Base-by-base conservation (phyloP, 2,329 filamentous ascomycete species). In the Alternaria tenuissima region DNA sequence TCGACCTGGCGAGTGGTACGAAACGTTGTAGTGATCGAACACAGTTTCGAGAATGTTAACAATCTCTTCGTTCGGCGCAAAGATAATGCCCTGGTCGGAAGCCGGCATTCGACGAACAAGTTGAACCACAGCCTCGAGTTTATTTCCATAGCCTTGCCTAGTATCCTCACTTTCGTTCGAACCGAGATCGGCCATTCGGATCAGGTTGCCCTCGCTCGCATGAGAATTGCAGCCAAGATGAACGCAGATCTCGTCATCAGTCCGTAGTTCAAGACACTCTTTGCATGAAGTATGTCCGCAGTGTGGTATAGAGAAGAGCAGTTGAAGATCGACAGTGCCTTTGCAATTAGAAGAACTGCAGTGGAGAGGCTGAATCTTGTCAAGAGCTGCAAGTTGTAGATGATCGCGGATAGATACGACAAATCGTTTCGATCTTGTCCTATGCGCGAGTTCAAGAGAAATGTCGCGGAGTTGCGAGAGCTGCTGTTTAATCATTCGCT, bases 91-190 rank as follows among this genome's bases (percentile, higher is more conserved):
- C 72, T 80, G 48, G 62, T 78, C 59, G 2, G 74, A 67, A 11
- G 73, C 67, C 47, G 84, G 80, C 56, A 86, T 81, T 0, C 68
- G n/a, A n/a, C n/a, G n/a, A n/a, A n/a, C n/a, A n/a, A n/a, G n/a
- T n/a, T n/a, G 14, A 2, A 52, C 54, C 14, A 77, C 63, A 0
- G 51, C 57, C 24, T 73, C 55, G 11, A 76, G 49, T 56, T 78
- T 78, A 7, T 61, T 62, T 1, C 74, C 74, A 30, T 64, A 73
- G 51, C 62, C 77, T 16, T 72, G 70, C 1, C 72, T 67, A 39
- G 74, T n/a, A 8, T 12, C 64, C 6, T 67, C 65, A 24, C 69
- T 57, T 12, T 61, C 44, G 5, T 26, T 51, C 3, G 60, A 65
- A 9, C 63, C 67, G 6, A 77, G 51, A 34, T 69, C 62, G 2